phyloP scores from a whole-genome alignment of 352 stramenopile species.

The Globisporangium yorkense region DNA sequence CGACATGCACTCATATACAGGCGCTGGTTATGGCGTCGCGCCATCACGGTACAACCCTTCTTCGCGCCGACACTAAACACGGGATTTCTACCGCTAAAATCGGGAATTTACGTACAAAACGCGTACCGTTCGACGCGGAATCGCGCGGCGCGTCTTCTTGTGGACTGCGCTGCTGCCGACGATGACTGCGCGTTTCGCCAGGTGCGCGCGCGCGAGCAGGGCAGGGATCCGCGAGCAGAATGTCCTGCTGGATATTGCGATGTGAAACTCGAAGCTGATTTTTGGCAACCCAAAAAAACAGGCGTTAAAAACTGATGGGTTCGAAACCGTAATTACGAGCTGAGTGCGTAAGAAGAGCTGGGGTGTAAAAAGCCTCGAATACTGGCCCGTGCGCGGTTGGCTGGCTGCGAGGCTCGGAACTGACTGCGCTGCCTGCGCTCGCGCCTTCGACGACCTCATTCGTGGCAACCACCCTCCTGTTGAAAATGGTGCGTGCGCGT shows the following conservation, averaged over 20 bases:
- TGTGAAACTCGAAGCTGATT: no score
- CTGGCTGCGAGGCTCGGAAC: constrained; percentile 7
- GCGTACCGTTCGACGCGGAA: background rate
- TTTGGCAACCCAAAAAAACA: no score
- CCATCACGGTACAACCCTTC: no score
- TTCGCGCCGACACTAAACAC: no score
- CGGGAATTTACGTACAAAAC: background rate
- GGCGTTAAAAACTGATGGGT: no score
- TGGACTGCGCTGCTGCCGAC: background rate
- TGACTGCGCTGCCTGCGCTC: background rate
- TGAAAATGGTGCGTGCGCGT: constrained; percentile 19
- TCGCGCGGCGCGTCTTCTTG: background rate
- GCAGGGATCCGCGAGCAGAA: background rate
- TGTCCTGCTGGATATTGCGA: no score
- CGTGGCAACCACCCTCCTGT: constrained; percentile 18
- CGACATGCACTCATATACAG: no score
- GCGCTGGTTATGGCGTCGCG: no score
- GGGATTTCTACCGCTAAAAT: background rate
- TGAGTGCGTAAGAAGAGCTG: no score
- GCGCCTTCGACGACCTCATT: constrained; percentile 10
- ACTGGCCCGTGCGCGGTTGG: constrained; percentile 9
- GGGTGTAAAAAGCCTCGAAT: background rate
- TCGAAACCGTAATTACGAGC: no score
- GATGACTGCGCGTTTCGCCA: no score
- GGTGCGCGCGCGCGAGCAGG: no score